A percentile compares a stretch with the other conserved stretches of the same genome.
phyloP scores from a whole-genome alignment of 2,329 filamentous ascomycete genomes.

The Microcera coccophila region DNA sequence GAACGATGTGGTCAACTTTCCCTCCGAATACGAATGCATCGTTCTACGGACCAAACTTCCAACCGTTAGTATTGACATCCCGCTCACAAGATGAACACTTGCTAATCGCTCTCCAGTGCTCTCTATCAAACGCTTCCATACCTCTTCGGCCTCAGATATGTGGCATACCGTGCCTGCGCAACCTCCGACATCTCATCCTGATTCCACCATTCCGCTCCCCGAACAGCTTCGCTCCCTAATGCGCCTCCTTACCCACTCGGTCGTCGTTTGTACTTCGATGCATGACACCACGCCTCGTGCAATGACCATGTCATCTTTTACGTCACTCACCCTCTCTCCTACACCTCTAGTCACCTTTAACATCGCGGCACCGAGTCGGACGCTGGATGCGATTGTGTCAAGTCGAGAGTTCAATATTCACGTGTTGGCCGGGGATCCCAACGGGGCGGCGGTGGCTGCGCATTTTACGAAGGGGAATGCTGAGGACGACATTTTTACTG shows the following conservation, averaged over 20 bases:
- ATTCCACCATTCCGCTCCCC: slow-evolving; percentile 32
- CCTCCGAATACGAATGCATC: background rate
- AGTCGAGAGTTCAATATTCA: slow-evolving; percentile 52
- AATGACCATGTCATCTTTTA: slow-evolving; percentile 60
- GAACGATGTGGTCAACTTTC: slow-evolving; percentile 1
- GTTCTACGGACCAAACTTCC: background rate
- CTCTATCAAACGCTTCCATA: slow-evolving; percentile 12
- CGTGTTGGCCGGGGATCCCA: slow-evolving; percentile 44
- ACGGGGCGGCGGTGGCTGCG: slow-evolving; percentile 49
- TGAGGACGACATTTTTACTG: slow-evolving; percentile 37
- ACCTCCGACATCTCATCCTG: slow-evolving; percentile 35
- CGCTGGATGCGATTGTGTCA: slow-evolving; percentile 47
- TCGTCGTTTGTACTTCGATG: slow-evolving; percentile 53
- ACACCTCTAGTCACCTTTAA: slow-evolving; percentile 55
- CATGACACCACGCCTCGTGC: slow-evolving; percentile 38
- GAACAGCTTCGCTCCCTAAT: slow-evolving; percentile 51
- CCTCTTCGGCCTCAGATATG: slow-evolving; percentile 10
- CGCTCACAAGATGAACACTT: slow-evolving; percentile 5
- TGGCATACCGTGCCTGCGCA: slow-evolving; percentile 31
- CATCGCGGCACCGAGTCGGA: slow-evolving; percentile 53
- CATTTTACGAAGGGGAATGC: slow-evolving; percentile 50
- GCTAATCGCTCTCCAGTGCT: slow-evolving; percentile 9
- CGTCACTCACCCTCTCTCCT: slow-evolving; percentile 51
- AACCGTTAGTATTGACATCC: slow-evolving; percentile 13
- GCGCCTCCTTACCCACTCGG: slow-evolving; percentile 52